A percentile compares a stretch with the other conserved stretches of the same genome.
These are phyloP conservation scores for Pseudopithomyces maydicus DNA, from an alignment of 2,329 filamentous ascomycete species.

Conservation along the genomic window DNA sequence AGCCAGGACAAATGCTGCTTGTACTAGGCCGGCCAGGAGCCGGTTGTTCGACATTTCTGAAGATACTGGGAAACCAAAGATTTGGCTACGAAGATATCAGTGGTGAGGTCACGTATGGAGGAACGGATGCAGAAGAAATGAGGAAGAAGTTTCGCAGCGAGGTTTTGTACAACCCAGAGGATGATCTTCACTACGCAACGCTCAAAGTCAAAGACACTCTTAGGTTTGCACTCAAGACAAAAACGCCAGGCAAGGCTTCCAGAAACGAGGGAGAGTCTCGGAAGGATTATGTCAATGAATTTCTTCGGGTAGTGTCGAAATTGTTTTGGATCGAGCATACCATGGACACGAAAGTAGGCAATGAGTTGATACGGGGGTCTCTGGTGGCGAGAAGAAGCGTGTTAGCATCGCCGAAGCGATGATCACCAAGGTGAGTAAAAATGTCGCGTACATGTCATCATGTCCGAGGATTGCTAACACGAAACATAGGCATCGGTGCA, in stretches of 20 bases:
- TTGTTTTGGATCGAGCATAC: slow-evolving; percentile 75
- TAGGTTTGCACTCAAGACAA: slow-evolving; percentile 71
- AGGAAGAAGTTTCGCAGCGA: slow-evolving; percentile 66
- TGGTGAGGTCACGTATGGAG: slow-evolving; percentile 62
- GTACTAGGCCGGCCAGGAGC: slow-evolving; percentile 71
- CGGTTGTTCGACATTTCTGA: slow-evolving; percentile 74
- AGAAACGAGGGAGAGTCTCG: slow-evolving; percentile 67
- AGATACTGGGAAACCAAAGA: slow-evolving; percentile 69
- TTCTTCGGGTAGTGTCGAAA: slow-evolving; percentile 71
- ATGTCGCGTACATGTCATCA: slow-evolving; percentile 8
- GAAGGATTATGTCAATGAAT: slow-evolving; percentile 64
- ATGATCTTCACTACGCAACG: slow-evolving; percentile 71
- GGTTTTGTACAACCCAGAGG: slow-evolving; percentile 75
- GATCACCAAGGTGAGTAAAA: slow-evolving; percentile 42
- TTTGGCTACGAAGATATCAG: slow-evolving; percentile 62
- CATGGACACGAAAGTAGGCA: slow-evolving; percentile 73
- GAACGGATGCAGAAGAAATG: slow-evolving; percentile 58
- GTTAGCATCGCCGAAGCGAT: slow-evolving; percentile 56
- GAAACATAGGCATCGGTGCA: slow-evolving; percentile 31
- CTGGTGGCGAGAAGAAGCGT: slow-evolving; percentile 55
- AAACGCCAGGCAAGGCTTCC: slow-evolving; percentile 67
- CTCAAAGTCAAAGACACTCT: slow-evolving; percentile 76
- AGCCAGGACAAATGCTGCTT: slow-evolving; percentile 74
- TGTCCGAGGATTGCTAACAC: slow-evolving; percentile 50
- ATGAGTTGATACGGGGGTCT: slow-evolving; percentile 72